A percentile compares a stretch with the other conserved stretches of the same genome.
These are phyloP conservation scores for Benincasa hispida DNA, from an alignment of 306 rosid species.

Conservation along the genomic window DNA sequence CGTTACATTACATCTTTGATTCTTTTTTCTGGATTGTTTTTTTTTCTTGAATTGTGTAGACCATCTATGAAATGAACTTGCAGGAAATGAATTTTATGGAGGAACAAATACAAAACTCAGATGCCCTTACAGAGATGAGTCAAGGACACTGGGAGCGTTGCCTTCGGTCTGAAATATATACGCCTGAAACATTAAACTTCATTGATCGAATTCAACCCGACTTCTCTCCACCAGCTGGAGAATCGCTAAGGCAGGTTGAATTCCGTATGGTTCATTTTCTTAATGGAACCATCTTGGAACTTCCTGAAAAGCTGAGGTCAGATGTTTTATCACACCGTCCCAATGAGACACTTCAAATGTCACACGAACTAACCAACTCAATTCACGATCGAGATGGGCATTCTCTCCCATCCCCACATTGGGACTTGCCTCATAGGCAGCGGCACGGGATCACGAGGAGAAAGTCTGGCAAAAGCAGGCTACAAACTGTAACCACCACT, in stretches of 20 bases:
- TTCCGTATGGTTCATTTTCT: conserved; percentile 73
- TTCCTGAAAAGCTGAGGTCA: conserved; percentile 65
- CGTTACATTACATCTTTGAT: background rate
- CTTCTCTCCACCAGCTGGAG: conserved; percentile 88
- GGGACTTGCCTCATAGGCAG: conserved; percentile 60
- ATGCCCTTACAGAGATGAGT: conserved; percentile 77
- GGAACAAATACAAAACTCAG: conserved; percentile 69
- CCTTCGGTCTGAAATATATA: conserved; percentile 73
- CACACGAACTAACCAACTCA: conserved; percentile 51
- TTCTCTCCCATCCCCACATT: conserved; percentile 35
- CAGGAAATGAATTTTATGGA: conserved; percentile 65
- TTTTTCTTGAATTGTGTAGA: background rate
- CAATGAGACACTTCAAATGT: conserved; percentile 53
- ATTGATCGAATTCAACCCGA: conserved; percentile 82
- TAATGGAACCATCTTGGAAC: conserved; percentile 52
- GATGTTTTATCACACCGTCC: conserved; percentile 38
- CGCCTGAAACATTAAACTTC: conserved; percentile 52
- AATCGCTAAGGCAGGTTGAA: conserved; percentile 88
- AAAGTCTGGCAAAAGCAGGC: conserved; percentile 88
- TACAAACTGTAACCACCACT: conserved; percentile 67
- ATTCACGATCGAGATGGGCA: conserved; percentile 58
- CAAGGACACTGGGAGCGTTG: conserved; percentile 98
- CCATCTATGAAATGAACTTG: background rate
- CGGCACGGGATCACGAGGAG: conserved; percentile 64
- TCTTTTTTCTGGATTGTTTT: background rate